Base-by-base conservation (phyloP, 192 early-diverging fungal genomes). In the Coemansia sp. region DNA sequence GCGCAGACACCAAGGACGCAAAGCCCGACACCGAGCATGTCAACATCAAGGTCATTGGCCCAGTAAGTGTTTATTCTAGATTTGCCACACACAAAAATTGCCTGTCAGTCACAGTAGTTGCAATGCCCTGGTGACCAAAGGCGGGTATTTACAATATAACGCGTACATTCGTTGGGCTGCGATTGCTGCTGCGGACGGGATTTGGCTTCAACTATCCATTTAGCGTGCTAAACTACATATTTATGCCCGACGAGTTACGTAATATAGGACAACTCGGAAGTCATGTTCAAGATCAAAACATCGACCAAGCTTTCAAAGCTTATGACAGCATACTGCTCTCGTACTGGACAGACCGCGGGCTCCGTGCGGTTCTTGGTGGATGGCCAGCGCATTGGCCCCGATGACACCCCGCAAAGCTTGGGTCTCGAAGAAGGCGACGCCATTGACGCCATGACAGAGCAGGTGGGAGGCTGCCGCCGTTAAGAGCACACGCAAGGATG, bases 221-320 rank as follows among this genome's bases (percentile, higher is more conserved):
- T 6, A 26, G 2, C 28, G 33, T 37, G 55, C 55, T 58, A 61
- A 39, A 61, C 35, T 60, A 1, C 6, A 37, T 13, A 7, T 33
- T 13, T 32, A 10, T 64, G 37, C 21, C 21, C n/a, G 28, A 2
- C 44, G 50, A 8, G 2, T 35, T 47, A 4, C 19, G 35, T 38
- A 32, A 69, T 50, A 43, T 77, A 75, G 94, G 95, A 88, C 75
- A 86, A 82, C 67, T 88, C 87, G 55, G 92, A 93, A 70, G 88
- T 93, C 14, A 90, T 91, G 80, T 98, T 98, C 86, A 98, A 96
- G 85, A 98, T 98, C 81, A 98, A 97, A 83, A 88, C 91, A 38
- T 85, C 89, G 10, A 97, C 97, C 32, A 93, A 90, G 65, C 87
- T 98, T 26, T 89, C 90, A 60, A 96, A 96, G 69, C 80, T 98